These are phyloP conservation scores for Globisporangium parvum DNA, from an alignment of 352 stramenopile genomes.

Conservation along the genomic window DNA sequence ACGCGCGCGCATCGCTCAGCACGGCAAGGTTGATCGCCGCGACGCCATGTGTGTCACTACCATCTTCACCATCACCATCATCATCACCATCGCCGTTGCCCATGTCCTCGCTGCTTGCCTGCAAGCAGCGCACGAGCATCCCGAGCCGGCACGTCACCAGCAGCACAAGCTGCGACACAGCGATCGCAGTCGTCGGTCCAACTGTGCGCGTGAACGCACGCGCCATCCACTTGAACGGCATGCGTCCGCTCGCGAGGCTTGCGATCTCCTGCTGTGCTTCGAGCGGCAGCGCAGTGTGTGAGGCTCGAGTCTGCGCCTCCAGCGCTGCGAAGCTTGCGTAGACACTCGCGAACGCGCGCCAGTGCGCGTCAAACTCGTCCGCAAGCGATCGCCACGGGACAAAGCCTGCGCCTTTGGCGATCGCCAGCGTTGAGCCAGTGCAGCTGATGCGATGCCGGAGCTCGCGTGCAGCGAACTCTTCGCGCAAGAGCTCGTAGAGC, in stretches of 20 bases:
- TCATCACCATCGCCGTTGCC: not conserved
- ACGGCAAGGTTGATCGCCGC: slow-evolving; percentile 9
- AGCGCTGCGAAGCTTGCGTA: slow-evolving; percentile 6
- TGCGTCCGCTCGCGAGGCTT: slow-evolving; percentile 8
- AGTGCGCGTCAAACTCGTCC: slow-evolving; percentile 11
- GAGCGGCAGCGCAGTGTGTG: not conserved
- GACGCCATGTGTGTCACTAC: not conserved
- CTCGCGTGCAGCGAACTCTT: slow-evolving; percentile 2
- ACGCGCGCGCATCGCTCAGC: slow-evolving; percentile 11
- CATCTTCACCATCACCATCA: not conserved
- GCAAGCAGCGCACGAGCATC: slow-evolving; percentile 5
- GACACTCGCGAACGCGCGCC: slow-evolving; percentile 3
- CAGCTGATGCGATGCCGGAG: not conserved
- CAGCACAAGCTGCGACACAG: slow-evolving; percentile 9
- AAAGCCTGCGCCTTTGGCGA: not conserved
- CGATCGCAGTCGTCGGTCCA: slow-evolving; percentile 8
- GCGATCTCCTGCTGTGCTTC: slow-evolving; percentile 9
- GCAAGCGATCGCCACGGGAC: slow-evolving; percentile 7
- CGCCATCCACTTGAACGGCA: slow-evolving; percentile 15
- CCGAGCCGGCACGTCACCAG: slow-evolving; percentile 9
- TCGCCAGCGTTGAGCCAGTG: not conserved
- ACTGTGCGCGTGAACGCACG: slow-evolving; percentile 10
- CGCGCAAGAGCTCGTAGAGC: slow-evolving; percentile 6
- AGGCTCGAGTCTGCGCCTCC: not conserved
- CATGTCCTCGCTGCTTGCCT: not conserved